Evolutionary conservation across 2,329 filamentous ascomycete genomes (phyloP).

Genomic region (Monosporascus sp.): DNA sequence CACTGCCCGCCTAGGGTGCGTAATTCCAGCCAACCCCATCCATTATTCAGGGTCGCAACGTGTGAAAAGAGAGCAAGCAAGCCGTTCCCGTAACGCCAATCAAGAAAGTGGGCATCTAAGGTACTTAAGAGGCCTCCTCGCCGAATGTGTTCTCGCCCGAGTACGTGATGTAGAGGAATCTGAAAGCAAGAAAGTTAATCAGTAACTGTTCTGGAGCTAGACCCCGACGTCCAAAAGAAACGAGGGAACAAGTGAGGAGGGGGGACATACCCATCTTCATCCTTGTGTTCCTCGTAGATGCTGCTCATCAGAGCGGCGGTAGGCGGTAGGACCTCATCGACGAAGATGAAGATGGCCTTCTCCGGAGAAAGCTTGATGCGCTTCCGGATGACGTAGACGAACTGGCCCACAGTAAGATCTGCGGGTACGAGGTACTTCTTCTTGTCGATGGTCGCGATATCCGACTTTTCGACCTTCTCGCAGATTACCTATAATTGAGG

Average conservation of each 20-base stretch:
- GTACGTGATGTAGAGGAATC: slow-evolving; percentile 98
- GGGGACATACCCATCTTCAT: slow-evolving; percentile 58
- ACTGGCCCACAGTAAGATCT: slow-evolving; percentile 97
- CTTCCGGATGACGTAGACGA: slow-evolving; percentile 99
- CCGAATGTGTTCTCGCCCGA: slow-evolving; percentile 99
- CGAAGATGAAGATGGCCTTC: slow-evolving; percentile 99
- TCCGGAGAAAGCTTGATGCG: slow-evolving; percentile 98
- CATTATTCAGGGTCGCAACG: neutral
- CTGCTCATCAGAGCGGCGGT: slow-evolving; percentile 98
- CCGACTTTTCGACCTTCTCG: slow-evolving; percentile 98
- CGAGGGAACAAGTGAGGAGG: slow-evolving; percentile 1
- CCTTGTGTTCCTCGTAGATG: slow-evolving; percentile 99
- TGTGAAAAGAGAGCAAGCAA: neutral
- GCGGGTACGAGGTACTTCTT: slow-evolving; percentile 99
- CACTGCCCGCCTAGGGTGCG: neutral
- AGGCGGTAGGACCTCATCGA: slow-evolving; percentile 94
- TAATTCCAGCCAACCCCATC: neutral
- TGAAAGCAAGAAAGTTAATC: slow-evolving; percentile 29
- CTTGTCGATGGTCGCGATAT: slow-evolving; percentile 99
- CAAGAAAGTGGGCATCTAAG: neutral
- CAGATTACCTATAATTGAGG: slow-evolving; percentile 74
- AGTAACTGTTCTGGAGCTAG: neutral
- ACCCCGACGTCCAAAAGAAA: neutral
- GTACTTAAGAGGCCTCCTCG: slow-evolving; percentile 36
- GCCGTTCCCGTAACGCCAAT: neutral